Percentiles rank a stretch among this genome's conserved stretches.
These are phyloP conservation scores for Globisporangium spiculum DNA, from an alignment of 352 stramenopile genomes.

Conservation along the genomic window DNA sequence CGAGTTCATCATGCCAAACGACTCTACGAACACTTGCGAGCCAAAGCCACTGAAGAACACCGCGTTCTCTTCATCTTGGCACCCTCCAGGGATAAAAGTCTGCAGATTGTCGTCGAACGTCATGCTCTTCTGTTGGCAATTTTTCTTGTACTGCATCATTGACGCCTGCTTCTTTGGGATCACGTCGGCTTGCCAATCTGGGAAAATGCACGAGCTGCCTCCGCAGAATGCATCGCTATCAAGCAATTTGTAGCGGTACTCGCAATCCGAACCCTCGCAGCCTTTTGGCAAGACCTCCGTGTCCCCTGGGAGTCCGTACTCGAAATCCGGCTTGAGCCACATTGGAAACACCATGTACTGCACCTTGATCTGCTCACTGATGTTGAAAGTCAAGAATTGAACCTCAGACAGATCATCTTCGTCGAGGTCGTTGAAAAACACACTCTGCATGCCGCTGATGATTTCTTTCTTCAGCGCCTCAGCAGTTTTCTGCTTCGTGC, in stretches of 20 bases:
- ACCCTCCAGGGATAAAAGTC: constrained; percentile 15
- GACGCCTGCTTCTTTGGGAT: constrained; percentile 18
- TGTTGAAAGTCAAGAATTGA: not conserved
- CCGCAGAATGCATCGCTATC: constrained; percentile 18
- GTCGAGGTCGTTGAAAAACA: constrained; percentile 19
- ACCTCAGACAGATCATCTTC: not conserved
- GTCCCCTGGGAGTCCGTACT: constrained; percentile 14
- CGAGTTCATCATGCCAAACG: constrained; percentile 1
- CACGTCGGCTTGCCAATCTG: constrained; percentile 17
- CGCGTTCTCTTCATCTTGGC: constrained; percentile 14
- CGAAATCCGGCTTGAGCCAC: constrained; percentile 12
- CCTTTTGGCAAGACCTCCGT: constrained; percentile 4
- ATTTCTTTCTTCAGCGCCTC: constrained; percentile 12
- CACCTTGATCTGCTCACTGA: constrained; percentile 19
- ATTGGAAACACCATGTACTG: constrained; percentile 16
- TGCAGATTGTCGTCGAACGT: constrained; percentile 12
- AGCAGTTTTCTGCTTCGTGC: constrained; percentile 14
- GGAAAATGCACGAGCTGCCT: constrained; percentile 13
- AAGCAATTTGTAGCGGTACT: constrained; percentile 15
- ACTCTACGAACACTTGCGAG: constrained; percentile 13
- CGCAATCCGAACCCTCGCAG: constrained; percentile 14
- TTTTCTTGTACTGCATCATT: constrained; percentile 24
- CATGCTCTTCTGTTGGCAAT: not conserved
- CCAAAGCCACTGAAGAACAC: constrained; percentile 21
- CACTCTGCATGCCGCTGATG: constrained; percentile 3